Evolutionary conservation across 257 asterid species (phyloP), one percentile per base, ranked within the genome.

Genomic region (Ilex aquifolium): DNA sequence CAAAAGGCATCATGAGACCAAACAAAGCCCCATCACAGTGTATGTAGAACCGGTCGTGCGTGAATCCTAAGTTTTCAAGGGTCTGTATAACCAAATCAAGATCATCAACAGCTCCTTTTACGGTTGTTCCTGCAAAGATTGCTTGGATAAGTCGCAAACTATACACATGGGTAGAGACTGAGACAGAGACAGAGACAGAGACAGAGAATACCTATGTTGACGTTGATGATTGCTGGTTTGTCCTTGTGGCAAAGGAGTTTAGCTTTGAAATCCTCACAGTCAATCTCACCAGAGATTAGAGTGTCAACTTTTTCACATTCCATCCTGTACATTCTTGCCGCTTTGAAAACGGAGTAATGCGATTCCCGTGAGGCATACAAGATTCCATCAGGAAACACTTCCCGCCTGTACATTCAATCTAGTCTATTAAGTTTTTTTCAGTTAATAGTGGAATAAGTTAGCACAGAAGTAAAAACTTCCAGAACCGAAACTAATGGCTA

Each of bases 81-180:
- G 72, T 75, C 27, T 62, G 32, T 44, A 79, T 57, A 10, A 75
- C 57, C 17, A 72, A n/a, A 60, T 79, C 84, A 66, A 79, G 52
- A 3, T 79, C 51, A 58, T 79, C 84, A 13, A 75, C 2, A 15
- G 69, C 81, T 67, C 83, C 83, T 67, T 77, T 77, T 54, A 74
- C 74, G 9, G 83, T 74, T 10, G 83, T 70, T 54, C 80, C 79
- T 77, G 48, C 27, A 13, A 21, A 21, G 27, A 21, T 21, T 21
- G 27, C 27, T 1, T 21, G 27, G 27, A 21, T 21, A 21, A 21
- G 27, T 0, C 27, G 27, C 27, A 21, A 21, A 21, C 27, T 21
- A 31, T 31, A 12, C 44, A 16, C 2, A 42, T 7, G 12, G 12
- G 12, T 11, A 42, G 48, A 11, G 48, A 6, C 46, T 42, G 46